A percentile compares a stretch with the other conserved stretches of the same genome.
These are phyloP conservation scores for Fusarium sp. DNA, from an alignment of 2,329 filamentous ascomycete genomes.

Conservation along the genomic window DNA sequence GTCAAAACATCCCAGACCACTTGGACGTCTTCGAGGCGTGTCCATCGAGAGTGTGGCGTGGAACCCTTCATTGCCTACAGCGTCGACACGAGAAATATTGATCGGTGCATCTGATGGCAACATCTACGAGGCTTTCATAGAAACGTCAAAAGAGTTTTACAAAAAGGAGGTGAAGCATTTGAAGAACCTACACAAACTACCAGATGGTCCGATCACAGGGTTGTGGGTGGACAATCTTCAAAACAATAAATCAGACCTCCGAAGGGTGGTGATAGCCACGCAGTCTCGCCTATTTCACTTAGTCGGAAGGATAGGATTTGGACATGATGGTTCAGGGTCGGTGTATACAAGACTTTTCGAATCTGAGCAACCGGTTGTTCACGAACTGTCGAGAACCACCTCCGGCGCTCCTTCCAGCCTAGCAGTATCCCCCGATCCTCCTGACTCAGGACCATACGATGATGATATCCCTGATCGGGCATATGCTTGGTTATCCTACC, in stretches of 20 bases:
- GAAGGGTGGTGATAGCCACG: constrained; percentile 84
- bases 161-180: constrained; percentile 93
- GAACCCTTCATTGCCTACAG: constrained; percentile 93
- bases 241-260: constrained; percentile 75
- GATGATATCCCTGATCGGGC: constrained; percentile 74
- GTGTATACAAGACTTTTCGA: constrained; percentile 92
- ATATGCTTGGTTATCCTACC: constrained; percentile 90
- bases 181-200: constrained; percentile 82
- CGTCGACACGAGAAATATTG: constrained; percentile 93
- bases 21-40: constrained; percentile 86
- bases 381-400: constrained; percentile 73
- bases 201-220: constrained; percentile 85
- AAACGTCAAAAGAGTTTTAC: constrained; percentile 94
- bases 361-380: constrained; percentile 79
- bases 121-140: constrained; percentile 94
- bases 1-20: constrained; percentile 84
- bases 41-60: constrained; percentile 90
- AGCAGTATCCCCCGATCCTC: constrained; percentile 79
- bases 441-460: constrained; percentile 66
- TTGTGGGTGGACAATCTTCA: constrained; percentile 82
- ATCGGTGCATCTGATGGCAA: constrained; percentile 93
- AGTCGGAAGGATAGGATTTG: constrained; percentile 78
- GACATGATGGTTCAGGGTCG: constrained; percentile 82
- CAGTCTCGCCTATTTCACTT: constrained; percentile 83
- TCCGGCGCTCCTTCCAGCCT: constrained; percentile 71